Evolutionary conservation across 176 grass and related monocot genomes (phyloP).

Genomic region (Alloteropsis semialata): DNA sequence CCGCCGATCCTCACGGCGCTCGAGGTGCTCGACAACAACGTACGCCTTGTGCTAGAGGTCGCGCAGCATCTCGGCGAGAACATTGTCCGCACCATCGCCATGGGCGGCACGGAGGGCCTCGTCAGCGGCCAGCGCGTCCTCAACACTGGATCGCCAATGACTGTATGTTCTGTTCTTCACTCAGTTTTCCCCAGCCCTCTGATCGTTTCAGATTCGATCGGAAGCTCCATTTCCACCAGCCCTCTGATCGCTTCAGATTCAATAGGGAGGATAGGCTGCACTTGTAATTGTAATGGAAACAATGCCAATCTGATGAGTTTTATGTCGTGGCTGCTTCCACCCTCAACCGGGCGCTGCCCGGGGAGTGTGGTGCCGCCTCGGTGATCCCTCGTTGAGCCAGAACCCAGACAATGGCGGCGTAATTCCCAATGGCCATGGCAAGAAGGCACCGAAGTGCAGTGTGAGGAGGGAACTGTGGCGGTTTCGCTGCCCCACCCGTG

Average conservation of each 20-base stretch:
- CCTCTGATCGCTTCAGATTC: too few species aligned
- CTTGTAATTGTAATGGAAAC: neutral
- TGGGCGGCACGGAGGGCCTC: conserved; percentile 95
- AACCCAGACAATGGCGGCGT: too few species aligned
- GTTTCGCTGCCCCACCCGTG: neutral
- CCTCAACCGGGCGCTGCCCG: too few species aligned
- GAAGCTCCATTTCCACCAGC: conserved; percentile 4
- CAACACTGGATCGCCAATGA: conserved; percentile 95
- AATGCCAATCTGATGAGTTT: neutral
- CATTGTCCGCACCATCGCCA: conserved; percentile 93
- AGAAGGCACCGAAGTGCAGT: too few species aligned
- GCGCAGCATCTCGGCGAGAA: conserved; percentile 94
- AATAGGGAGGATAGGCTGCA: neutral
- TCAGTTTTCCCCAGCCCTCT: neutral
- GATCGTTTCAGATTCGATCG: neutral
- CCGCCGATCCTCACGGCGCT: conserved; percentile 94
- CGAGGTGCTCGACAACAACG: conserved; percentile 93
- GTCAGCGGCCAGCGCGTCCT: conserved; percentile 91
- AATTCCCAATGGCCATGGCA: too few species aligned
- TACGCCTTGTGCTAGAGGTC: conserved; percentile 92
- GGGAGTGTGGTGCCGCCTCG: too few species aligned
- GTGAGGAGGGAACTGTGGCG: too few species aligned
- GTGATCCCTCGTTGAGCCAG: too few species aligned
- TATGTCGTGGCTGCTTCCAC: too few species aligned
- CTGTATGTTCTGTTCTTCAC: conserved; percentile 37